Base-by-base conservation (phyloP, 768 basidiomycete genomes). In the Hygrocybe coccinea region DNA sequence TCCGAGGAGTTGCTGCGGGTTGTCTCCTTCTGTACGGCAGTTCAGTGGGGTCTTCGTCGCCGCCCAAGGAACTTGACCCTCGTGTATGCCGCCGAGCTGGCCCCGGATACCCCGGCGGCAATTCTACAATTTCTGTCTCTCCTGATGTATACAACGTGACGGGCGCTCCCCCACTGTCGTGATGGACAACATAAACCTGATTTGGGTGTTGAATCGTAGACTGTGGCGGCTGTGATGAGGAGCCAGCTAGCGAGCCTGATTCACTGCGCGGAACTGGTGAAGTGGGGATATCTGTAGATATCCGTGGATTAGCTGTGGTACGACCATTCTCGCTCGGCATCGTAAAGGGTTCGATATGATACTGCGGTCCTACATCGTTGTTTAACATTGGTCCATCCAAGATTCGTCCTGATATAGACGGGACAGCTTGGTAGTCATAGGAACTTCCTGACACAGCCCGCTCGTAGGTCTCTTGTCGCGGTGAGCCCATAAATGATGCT, bases 131-230 rank as follows among this genome's bases (percentile, higher is more conserved):
- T 56, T 80, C 72, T 8, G 80, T 76, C 14, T 81, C 83, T 44
- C 77, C 74, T 52, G 74, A 71, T 52, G 81, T 78, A 59, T 78
- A 82, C 17, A 83, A 79, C 2, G 82, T 81, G 38, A 85, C 79
- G 1, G 83, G 83, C 15, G 81, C 67, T 14, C 75, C 65, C 10
- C 82, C 79, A n/a, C 73, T 75, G 60, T 84, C 83, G 60, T 84
- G 83, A 59, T 84, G 84, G 33, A 85, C 75, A 38, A 83, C 80
- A 58, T 83, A 83, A 8, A 83, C 76, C 64, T 72, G 72, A 38
- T 59, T 63, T 47, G 52, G 56, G 44, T 51, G 21, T 24, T 52
- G 19, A 8, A 29, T 29, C 8, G 29, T 29, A 3, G 29, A 29
- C 8, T 29, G 29, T 29, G 29, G 29, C 29, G 29, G 29, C 29